Conservation (phyloP, 768 basidiomycete genomes). For the Ramaria sp. region DNA sequence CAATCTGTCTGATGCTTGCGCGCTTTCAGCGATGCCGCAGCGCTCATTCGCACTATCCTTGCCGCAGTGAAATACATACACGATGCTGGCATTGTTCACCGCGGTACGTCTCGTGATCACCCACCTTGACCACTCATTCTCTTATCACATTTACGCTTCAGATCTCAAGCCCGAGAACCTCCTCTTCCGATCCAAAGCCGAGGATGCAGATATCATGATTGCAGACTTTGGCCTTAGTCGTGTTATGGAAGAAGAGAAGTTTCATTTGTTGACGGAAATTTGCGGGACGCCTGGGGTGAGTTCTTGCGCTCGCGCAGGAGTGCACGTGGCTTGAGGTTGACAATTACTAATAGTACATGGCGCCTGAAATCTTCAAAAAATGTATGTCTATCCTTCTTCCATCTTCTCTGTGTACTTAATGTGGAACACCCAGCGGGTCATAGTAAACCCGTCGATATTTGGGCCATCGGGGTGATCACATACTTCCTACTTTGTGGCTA, state of each 20-base stretch:
- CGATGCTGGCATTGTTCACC: conserved; percentile 84
- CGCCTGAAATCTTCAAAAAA: conserved; percentile 93
- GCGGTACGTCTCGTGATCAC: conserved; percentile 36
- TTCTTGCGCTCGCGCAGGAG: conserved; percentile 4
- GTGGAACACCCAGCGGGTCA: conserved; percentile 55
- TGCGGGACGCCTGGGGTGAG: conserved; percentile 86
- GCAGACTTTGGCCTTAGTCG: conserved; percentile 94
- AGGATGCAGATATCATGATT: conserved; percentile 92
- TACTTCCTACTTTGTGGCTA: conserved; percentile 92
- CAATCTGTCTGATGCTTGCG: background rate
- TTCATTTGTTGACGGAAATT: conserved; percentile 83
- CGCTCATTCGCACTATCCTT: conserved; percentile 78
- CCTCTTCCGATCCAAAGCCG: conserved; percentile 79
- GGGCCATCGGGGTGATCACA: conserved; percentile 98
- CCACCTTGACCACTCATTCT: background rate
- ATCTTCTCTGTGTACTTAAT: background rate
- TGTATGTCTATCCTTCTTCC: conserved; percentile 32
- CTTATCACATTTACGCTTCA: conserved; percentile 16
- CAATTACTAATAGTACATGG: conserved; percentile 57
- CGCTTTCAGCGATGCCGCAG: conserved; percentile 70
- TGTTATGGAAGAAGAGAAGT: conserved; percentile 83
- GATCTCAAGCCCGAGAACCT: conserved; percentile 98
- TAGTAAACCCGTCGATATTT: conserved; percentile 87
- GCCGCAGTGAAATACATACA: conserved; percentile 88
- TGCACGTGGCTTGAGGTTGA: background rate